phyloP scores from a whole-genome alignment of 805 yeast genomes.

The Candida verbasci region DNA sequence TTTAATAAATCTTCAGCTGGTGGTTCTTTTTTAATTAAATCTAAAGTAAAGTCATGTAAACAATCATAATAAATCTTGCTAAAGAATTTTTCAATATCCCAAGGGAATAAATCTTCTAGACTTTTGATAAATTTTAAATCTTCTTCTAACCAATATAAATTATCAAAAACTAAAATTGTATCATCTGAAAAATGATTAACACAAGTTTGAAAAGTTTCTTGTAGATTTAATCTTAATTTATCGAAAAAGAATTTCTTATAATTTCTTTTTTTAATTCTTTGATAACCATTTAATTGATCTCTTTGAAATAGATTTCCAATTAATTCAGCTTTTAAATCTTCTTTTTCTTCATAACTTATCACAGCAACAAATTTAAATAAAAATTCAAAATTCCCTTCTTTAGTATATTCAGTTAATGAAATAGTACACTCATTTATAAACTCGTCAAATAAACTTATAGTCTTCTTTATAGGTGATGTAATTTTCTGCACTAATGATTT shows the following conservation, averaged over 20 bases:
- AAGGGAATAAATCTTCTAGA: conserved; percentile 64
- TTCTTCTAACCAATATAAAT: conserved; percentile 78
- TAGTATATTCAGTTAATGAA: conserved; percentile 67
- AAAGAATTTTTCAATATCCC: conserved; percentile 66
- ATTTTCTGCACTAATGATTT: conserved; percentile 60
- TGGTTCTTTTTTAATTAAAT: conserved; percentile 66
- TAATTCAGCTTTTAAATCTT: conserved; percentile 54
- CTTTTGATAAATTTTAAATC: conserved; percentile 68
- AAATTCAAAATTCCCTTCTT: conserved; percentile 62
- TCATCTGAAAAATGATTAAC: conserved; percentile 46
- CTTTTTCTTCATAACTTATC: conserved; percentile 73
- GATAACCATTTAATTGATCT: conserved; percentile 13
- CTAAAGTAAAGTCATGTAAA: conserved; percentile 58
- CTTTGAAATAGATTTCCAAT: conserved; percentile 26
- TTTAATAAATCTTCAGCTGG: conserved; percentile 71
- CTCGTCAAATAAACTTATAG: conserved; percentile 58
- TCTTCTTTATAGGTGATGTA: conserved; percentile 42
- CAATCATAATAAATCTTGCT: conserved; percentile 65
- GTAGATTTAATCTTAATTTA: conserved; percentile 55
- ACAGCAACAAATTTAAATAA: conserved; percentile 72
- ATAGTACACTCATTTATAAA: conserved; percentile 62
- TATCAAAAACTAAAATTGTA: conserved; percentile 58
- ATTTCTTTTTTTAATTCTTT: conserved; percentile 43
- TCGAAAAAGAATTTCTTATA: conserved; percentile 60
- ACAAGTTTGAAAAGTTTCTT: conserved; percentile 65